Conservation (phyloP, 2,329 filamentous ascomycete genomes). For the Lasiodiplodia gonubiensis region DNA sequence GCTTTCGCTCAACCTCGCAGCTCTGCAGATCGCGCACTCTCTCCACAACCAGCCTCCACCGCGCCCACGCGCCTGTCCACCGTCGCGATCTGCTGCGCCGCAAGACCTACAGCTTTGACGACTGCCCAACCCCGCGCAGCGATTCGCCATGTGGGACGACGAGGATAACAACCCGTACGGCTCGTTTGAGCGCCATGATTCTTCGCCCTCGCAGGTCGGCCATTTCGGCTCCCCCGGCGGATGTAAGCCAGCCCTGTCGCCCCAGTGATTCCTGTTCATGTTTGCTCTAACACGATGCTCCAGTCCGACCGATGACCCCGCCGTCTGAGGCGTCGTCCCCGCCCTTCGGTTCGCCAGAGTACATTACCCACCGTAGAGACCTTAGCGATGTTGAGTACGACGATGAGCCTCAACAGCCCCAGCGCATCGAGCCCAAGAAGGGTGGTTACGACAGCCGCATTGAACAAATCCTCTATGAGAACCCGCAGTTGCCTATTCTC, state of each 20-base stretch:
- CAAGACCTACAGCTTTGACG: background rate
- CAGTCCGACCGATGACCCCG: constrained; percentile 58
- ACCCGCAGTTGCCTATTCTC: constrained; percentile 84
- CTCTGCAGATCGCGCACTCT: constrained; percentile 19
- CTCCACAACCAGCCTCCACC: constrained; percentile 22
- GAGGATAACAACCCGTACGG: constrained; percentile 99
- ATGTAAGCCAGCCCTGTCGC: constrained; percentile 39
- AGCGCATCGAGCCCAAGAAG: constrained; percentile 66
- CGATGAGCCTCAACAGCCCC: constrained; percentile 58
- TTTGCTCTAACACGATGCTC: background rate
- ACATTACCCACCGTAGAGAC: constrained; percentile 58
- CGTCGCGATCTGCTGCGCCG: constrained; percentile 3
- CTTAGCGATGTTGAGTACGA: constrained; percentile 66
- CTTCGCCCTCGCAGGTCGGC: constrained; percentile 68
- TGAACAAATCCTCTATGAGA: constrained; percentile 96
- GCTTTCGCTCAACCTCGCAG: constrained; percentile 23
- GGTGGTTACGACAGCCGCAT: constrained; percentile 93
- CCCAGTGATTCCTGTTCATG: background rate
- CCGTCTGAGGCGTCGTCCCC: constrained; percentile 75
- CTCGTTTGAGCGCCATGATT: constrained; percentile 87
- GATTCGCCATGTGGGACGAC: constrained; percentile 86
- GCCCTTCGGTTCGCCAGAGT: constrained; percentile 64
- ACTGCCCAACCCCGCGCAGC: background rate
- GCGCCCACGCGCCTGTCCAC: constrained; percentile 12
- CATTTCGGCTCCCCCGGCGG: constrained; percentile 48